A percentile compares a stretch with the other conserved stretches of the same genome.
phyloP scores from a whole-genome alignment of 2,329 filamentous ascomycete genomes.

The Leptodontidium sp. region DNA sequence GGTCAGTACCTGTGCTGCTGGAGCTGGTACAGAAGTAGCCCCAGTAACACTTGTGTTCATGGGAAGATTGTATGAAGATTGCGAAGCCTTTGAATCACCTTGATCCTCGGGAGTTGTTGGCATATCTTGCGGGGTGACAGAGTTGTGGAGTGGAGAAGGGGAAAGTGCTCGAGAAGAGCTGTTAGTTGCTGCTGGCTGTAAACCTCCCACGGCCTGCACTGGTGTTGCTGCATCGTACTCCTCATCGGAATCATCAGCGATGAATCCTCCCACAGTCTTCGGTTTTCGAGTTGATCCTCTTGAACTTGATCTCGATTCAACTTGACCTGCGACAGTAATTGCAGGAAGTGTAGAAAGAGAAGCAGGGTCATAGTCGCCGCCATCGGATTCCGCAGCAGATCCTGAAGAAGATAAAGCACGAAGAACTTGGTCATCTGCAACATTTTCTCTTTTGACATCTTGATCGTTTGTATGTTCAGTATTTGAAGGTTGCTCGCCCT shows the following conservation, averaged over 20 bases:
- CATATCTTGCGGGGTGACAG: slow-evolving; percentile 42
- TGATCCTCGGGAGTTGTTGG: slow-evolving; percentile 40
- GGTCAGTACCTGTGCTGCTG: slow-evolving; percentile 40
- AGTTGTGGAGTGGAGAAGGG: slow-evolving; percentile 45
- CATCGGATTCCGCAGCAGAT: slow-evolving; percentile 44
- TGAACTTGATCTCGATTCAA: slow-evolving; percentile 45
- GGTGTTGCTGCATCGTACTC: slow-evolving; percentile 34
- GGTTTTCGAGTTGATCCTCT: slow-evolving; percentile 45
- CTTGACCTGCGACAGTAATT: slow-evolving; percentile 42
- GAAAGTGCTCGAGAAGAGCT: slow-evolving; percentile 41
- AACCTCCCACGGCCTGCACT: slow-evolving; percentile 34
- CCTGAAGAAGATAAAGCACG: slow-evolving; percentile 48
- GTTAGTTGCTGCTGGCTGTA: slow-evolving; percentile 42
- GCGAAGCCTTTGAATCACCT: slow-evolving; percentile 41
- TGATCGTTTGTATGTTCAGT: slow-evolving; percentile 48
- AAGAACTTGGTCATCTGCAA: slow-evolving; percentile 49
- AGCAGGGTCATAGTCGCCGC: slow-evolving; percentile 47
- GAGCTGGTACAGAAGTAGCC: slow-evolving; percentile 37
- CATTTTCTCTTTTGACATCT: slow-evolving; percentile 47
- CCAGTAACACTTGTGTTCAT: slow-evolving; percentile 40
- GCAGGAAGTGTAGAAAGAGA: slow-evolving; percentile 45
- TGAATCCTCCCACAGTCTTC: slow-evolving; percentile 47
- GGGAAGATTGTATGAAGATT: slow-evolving; percentile 39
- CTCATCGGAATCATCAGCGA: slow-evolving; percentile 49
- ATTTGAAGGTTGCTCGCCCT: slow-evolving; percentile 46